Conservation (phyloP, 2,329 filamentous ascomycete genomes). For the Ceratocystis colombiana region DNA sequence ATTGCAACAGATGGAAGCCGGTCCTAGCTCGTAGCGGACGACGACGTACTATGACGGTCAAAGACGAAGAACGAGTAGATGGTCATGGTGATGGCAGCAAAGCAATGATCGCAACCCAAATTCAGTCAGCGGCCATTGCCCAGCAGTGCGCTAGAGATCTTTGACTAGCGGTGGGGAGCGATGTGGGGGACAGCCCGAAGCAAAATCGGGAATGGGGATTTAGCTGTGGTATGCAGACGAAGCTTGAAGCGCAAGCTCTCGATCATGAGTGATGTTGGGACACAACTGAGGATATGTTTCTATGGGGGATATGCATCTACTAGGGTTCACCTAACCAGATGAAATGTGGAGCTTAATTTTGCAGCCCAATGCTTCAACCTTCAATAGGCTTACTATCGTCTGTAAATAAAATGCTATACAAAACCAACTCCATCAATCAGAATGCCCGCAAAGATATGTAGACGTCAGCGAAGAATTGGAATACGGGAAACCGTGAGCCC, state of each 20-base stretch:
- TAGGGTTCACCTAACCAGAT: neutral
- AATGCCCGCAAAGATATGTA: neutral
- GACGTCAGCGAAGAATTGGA: no score
- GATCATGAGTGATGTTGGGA: neutral
- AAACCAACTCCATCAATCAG: neutral
- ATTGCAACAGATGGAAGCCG: constrained; percentile 23
- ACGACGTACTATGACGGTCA: constrained; percentile 77
- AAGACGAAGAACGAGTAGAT: constrained; percentile 99
- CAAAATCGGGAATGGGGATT: neutral
- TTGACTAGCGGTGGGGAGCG: neutral
- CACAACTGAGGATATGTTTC: neutral
- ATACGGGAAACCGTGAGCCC: no score
- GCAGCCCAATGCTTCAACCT: neutral
- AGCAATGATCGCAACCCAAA: constrained; percentile 8
- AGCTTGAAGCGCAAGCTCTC: neutral
- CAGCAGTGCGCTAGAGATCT: neutral
- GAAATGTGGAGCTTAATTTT: neutral
- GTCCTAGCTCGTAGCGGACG: neutral
- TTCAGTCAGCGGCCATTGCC: constrained; percentile 19
- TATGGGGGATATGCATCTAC: constrained; percentile 14
- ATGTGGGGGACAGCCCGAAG: neutral
- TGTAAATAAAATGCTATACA: neutral
- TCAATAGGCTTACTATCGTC: neutral
- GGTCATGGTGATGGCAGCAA: constrained; percentile 50
- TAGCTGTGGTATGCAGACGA: neutral